A percentile compares a stretch with the other conserved stretches of the same genome.
These are phyloP conservation scores for Hypomontagnella submonticulosa DNA, from an alignment of 495 filamentous ascomycete genomes.

Conservation along the genomic window DNA sequence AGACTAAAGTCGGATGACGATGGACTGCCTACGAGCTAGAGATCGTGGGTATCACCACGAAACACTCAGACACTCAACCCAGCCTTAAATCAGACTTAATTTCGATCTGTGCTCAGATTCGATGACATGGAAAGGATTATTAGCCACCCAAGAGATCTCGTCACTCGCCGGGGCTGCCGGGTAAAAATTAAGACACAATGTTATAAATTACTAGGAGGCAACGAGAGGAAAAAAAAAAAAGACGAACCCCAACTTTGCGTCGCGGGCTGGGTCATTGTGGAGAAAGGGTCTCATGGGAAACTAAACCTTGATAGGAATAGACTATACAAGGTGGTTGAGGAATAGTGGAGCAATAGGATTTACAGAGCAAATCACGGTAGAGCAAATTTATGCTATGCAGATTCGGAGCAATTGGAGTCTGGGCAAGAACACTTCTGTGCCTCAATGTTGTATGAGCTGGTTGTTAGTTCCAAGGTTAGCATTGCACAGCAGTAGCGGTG, in stretches of 20 bases:
- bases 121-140: too few relatives aligned
- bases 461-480: too few relatives aligned
- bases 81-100: background rate
- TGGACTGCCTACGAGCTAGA: constrained; percentile 13
- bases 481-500: constrained; percentile 22
- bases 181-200: constrained; percentile 21
- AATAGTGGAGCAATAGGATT: constrained; percentile 33
- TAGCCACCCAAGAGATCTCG: too few relatives aligned
- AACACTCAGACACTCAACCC: too few relatives aligned
- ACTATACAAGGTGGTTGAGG: constrained; percentile 42
- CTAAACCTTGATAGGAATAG: constrained; percentile 36
- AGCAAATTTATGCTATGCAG: constrained; percentile 27
- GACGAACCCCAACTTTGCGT: constrained; percentile 37
- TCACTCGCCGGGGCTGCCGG: too few relatives aligned
- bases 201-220: constrained; percentile 33
- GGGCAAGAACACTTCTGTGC: too few relatives aligned
- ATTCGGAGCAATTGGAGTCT: background rate
- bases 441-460: too few relatives aligned
- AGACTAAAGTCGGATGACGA: constrained; percentile 42
- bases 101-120: constrained; percentile 8
- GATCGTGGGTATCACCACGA: background rate
- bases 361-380: constrained; percentile 26
- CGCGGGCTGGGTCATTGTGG: constrained; percentile 31
- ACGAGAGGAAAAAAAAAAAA: constrained; percentile 44
- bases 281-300: constrained; percentile 31